phyloP scores from a whole-genome alignment of 1,284 basidiomycete genomes.

The Calocybe gambosa region DNA sequence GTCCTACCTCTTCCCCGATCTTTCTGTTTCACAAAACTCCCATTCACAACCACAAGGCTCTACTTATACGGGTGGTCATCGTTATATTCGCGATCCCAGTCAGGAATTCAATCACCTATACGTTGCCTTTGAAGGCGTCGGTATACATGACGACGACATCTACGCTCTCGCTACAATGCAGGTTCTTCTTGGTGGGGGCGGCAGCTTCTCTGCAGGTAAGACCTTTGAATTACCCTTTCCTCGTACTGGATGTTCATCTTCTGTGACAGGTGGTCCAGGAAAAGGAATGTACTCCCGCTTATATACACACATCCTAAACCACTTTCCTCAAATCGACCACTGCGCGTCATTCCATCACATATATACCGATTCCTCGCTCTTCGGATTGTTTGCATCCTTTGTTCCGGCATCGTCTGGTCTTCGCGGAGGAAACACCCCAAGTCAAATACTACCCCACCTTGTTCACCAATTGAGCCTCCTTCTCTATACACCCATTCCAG shows the following conservation, averaged over 20 bases:
- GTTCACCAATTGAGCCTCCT: slow-evolving; percentile 79
- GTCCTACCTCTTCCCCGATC: slow-evolving; percentile 58
- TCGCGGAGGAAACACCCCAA: slow-evolving; percentile 53
- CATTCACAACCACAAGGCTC: neutral
- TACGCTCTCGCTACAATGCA: slow-evolving; percentile 95
- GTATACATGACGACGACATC: slow-evolving; percentile 91
- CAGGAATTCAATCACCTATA: slow-evolving; percentile 92
- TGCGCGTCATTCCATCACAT: slow-evolving; percentile 99
- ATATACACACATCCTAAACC: slow-evolving; percentile 97
- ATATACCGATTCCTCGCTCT: slow-evolving; percentile 91
- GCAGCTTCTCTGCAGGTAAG: slow-evolving; percentile 88
- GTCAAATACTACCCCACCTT: slow-evolving; percentile 79
- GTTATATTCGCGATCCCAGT: slow-evolving; percentile 63
- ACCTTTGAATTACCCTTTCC: neutral
- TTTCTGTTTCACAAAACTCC: slow-evolving; percentile 35
- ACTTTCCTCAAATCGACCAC: slow-evolving; percentile 91
- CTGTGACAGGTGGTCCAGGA: slow-evolving; percentile 75
- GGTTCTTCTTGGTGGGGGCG: slow-evolving; percentile 91
- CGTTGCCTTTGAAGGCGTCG: slow-evolving; percentile 88
- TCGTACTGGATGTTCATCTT: neutral
- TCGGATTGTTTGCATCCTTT: slow-evolving; percentile 91
- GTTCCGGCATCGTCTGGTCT: slow-evolving; percentile 59
- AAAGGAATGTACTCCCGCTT: slow-evolving; percentile 99
- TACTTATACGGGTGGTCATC: slow-evolving; percentile 82
- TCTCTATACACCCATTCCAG: slow-evolving; percentile 60